Conservation (phyloP, 1,284 basidiomycete species). For the Leccinum pallidistipes region DNA sequence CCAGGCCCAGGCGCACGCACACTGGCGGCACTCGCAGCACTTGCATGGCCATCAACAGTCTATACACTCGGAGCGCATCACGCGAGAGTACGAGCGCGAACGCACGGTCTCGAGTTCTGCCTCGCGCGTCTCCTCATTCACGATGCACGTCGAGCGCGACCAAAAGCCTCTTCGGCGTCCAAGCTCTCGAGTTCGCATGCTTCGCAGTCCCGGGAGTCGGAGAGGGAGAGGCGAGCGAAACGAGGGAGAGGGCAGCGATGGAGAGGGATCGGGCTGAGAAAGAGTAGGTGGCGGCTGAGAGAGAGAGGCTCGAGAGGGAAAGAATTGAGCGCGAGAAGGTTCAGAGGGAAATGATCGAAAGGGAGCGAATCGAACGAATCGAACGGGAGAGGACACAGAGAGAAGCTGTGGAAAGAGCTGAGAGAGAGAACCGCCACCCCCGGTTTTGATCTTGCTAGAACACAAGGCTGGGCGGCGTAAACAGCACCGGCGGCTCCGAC, state of each 20-base stretch:
- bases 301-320: neutral
- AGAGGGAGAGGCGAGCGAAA: conserved; percentile 21
- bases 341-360: neutral
- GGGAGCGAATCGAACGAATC: too few relatives aligned
- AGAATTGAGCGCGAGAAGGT: conserved; percentile 3
- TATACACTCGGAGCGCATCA: too few relatives aligned
- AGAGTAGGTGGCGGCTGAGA: conserved; percentile 16
- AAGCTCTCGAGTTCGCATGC: conserved; percentile 19
- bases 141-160: too few relatives aligned
- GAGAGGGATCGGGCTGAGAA: conserved; percentile 20
- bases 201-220: conserved; percentile 27
- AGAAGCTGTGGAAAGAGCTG: too few relatives aligned
- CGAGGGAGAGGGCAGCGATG: conserved; percentile 16
- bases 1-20: too few relatives aligned
- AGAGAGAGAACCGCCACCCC: conserved; percentile 49
- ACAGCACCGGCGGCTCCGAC: conserved; percentile 15
- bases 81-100: too few relatives aligned
- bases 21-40: too few relatives aligned
- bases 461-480: conserved; percentile 6
- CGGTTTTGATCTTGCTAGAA: conserved; percentile 38
- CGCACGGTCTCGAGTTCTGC: too few relatives aligned
- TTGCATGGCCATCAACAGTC: too few relatives aligned
- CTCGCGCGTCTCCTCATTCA: too few relatives aligned
- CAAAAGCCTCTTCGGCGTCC: conserved; percentile 17
- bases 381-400: too few relatives aligned